A percentile compares a stretch with the other conserved stretches of the same genome.
Evolutionary conservation across 2,329 filamentous ascomycete genomes (phyloP).

Genomic region (Fusarium floridanum): DNA sequence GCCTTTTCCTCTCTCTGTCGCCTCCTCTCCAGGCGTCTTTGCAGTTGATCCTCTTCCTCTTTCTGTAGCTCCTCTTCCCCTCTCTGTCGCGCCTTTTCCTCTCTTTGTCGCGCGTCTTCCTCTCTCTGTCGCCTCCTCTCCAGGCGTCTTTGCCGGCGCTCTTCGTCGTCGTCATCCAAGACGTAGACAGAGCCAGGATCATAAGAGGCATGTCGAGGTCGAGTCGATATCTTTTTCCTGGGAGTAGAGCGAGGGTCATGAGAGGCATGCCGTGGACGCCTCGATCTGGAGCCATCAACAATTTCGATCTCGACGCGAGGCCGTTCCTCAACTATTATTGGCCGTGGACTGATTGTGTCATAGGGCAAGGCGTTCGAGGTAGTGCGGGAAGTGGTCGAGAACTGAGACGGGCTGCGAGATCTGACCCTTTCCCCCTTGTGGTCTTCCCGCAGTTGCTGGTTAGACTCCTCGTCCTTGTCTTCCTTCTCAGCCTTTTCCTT

Average conservation of each 20-base stretch:
- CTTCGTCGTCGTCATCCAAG: conserved; percentile 47
- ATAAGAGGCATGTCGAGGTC: not conserved
- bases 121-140: conserved; percentile 42
- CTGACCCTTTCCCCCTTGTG: no score
- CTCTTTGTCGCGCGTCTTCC: not conserved
- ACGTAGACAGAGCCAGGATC: not conserved
- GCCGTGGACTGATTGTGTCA: conserved; percentile 46
- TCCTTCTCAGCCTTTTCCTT: no score
- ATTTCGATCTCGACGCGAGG: conserved; percentile 52
- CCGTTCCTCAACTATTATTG: conserved; percentile 56
- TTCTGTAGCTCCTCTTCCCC: no score
- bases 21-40: no score
- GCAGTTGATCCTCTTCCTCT: no score
- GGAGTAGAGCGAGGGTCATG: conserved; percentile 51
- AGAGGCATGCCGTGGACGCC: conserved; percentile 53
- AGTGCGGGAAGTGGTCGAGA: conserved; percentile 56
- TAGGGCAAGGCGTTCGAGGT: conserved; percentile 54
- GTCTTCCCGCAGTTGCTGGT: no score
- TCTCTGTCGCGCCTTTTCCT: no score
- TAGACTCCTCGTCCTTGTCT: no score
- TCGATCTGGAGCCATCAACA: conserved; percentile 47
- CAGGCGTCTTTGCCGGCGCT: conserved; percentile 37
- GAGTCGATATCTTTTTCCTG: not conserved
- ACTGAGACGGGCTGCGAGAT: conserved; percentile 59
- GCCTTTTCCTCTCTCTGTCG: no score